Percentiles rank a stretch among this genome's conserved stretches.
Conservation (phyloP, 306 rosid species). For the Calophaca sinica region DNA sequence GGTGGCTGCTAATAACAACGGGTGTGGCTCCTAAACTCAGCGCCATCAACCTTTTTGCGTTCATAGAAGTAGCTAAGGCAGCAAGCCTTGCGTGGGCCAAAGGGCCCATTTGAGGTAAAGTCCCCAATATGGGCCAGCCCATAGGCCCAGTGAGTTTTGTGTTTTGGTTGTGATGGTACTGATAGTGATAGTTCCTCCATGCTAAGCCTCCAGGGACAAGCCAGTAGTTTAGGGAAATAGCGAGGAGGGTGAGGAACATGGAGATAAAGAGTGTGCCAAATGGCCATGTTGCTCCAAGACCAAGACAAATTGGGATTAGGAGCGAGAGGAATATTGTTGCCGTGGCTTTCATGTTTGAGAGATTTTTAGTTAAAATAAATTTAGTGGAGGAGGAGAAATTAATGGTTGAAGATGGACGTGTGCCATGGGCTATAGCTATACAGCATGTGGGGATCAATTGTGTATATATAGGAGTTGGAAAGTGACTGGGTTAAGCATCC, state of each 20-base stretch:
- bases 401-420: constrained; percentile 44
- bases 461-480: constrained; percentile 51
- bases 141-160: constrained; percentile 57
- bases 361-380: too few species aligned
- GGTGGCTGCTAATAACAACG: constrained; percentile 78
- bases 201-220: constrained; percentile 85
- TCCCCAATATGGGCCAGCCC: constrained; percentile 84
- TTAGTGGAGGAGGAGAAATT: too few species aligned
- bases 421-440: constrained; percentile 41
- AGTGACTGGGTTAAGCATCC: constrained; percentile 33
- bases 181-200: constrained; percentile 60
- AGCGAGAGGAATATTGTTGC: constrained; percentile 22
- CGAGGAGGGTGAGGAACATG: constrained; percentile 7
- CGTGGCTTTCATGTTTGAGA: constrained; percentile 55
- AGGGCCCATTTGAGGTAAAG: constrained; percentile 67
- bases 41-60: constrained; percentile 75
- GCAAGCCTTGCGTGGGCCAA: constrained; percentile 76
- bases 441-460: constrained; percentile 43
- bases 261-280: constrained; percentile 45
- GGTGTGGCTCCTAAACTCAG: constrained; percentile 73
- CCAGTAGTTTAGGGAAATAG: constrained; percentile 59
- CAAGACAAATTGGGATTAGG: constrained; percentile 30
- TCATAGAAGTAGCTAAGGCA: constrained; percentile 50
- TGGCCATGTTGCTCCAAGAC: constrained; percentile 32
- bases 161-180: not conserved